These are phyloP conservation scores for Blastocystis sp. DNA, from an alignment of 352 stramenopile genomes.

Conservation along the genomic window DNA sequence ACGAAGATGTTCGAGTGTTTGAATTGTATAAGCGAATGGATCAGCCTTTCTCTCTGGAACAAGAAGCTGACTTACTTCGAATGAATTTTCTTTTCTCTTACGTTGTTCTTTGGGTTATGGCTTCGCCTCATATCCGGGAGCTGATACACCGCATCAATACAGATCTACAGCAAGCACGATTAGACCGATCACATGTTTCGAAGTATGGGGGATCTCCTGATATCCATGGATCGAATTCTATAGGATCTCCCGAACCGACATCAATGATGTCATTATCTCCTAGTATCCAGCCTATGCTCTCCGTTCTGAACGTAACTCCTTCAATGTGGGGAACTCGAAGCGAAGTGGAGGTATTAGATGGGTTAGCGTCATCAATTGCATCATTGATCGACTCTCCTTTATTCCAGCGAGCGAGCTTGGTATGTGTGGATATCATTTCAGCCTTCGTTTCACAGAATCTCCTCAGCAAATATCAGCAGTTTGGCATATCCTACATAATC, in stretches of 20 bases:
- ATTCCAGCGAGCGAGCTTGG: not conserved
- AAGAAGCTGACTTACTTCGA: not conserved
- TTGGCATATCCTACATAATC: slow-evolving; percentile 48
- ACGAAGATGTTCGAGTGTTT: not conserved
- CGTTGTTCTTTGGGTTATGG: not conserved
- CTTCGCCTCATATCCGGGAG: not conserved
- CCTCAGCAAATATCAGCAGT: slow-evolving; percentile 52
- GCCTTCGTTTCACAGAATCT: not conserved
- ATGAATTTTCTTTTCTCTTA: slow-evolving; percentile 50
- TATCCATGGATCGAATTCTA: too few relatives aligned
- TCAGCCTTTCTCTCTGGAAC: not conserved
- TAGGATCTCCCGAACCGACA: not conserved
- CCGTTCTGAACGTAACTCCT: not conserved
- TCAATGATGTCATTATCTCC: slow-evolving; percentile 5
- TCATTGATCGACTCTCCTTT: not conserved
- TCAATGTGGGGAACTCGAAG: not conserved
- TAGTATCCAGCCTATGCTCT: slow-evolving; percentile 8
- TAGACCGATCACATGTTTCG: not conserved
- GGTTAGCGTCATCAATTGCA: not conserved
- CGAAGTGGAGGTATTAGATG: slow-evolving; percentile 18
- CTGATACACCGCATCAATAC: not conserved
- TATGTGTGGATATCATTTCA: not conserved
- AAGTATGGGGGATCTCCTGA: not conserved
- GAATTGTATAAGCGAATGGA: slow-evolving; percentile 12
- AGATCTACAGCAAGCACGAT: not conserved